A percentile compares a stretch with the other conserved stretches of the same genome.
These are phyloP conservation scores for Salix purpurea DNA, from an alignment of 345 rosid genomes.

Conservation along the genomic window DNA sequence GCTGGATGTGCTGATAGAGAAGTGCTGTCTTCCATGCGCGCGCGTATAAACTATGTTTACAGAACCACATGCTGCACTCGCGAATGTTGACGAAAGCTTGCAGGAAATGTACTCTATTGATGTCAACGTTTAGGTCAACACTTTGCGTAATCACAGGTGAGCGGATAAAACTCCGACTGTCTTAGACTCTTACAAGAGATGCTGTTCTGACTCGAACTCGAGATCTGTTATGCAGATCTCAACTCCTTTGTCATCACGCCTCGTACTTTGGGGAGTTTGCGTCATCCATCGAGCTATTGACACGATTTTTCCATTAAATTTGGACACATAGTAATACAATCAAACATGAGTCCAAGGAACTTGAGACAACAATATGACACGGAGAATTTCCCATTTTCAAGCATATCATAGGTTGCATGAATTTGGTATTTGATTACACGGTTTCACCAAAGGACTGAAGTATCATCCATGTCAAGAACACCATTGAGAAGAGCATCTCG, in stretches of 20 bases:
- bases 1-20: conserved; percentile 50
- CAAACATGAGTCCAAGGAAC: neutral
- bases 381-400: neutral
- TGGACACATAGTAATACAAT: neutral
- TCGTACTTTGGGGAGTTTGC: conserved; percentile 30
- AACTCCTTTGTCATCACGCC: no score
- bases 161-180: no score
- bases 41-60: conserved; percentile 28
- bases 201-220: no score
- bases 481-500: neutral
- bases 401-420: neutral
- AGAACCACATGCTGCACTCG: conserved; percentile 48
- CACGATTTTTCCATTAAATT: no score
- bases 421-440: neutral
- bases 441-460: neutral
- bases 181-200: no score
- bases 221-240: no score
- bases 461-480: neutral
- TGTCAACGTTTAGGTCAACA: conserved; percentile 64
- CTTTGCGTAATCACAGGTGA: conserved; percentile 40
- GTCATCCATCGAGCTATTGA: conserved; percentile 11
- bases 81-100: conserved; percentile 51
- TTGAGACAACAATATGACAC: neutral
- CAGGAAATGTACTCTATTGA: conserved; percentile 76
- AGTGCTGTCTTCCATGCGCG: conserved; percentile 44